These are phyloP conservation scores for Tetrapisispora arboricola DNA, from an alignment of 805 yeast species.

Conservation along the genomic window DNA sequence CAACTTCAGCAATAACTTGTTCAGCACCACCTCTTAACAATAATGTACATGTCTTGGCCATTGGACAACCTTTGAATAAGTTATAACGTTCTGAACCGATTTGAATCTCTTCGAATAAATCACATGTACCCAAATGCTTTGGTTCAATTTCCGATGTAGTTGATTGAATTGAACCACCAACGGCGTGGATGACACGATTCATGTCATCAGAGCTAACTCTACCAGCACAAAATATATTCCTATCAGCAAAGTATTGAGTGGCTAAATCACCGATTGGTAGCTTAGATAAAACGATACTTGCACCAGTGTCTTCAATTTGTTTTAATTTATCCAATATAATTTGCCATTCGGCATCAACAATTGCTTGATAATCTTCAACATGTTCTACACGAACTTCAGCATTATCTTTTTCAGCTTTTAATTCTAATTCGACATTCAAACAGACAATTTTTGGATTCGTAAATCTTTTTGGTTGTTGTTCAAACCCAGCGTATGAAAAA, in stretches of 20 bases:
- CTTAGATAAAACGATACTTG: constrained; percentile 84
- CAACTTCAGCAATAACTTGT: constrained; percentile 96
- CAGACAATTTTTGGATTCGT: constrained; percentile 69
- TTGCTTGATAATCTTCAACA: constrained; percentile 87
- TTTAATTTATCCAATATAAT: constrained; percentile 80
- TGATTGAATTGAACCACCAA: constrained; percentile 83
- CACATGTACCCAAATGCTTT: constrained; percentile 78
- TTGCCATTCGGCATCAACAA: constrained; percentile 99
- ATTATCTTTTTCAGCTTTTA: constrained; percentile 96
- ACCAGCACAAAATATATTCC: constrained; percentile 95
- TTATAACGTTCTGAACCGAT: constrained; percentile 94
- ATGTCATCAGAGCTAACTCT: constrained; percentile 82
- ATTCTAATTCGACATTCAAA: constrained; percentile 86
- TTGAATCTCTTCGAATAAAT: constrained; percentile 80
- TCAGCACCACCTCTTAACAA: constrained; percentile 96
- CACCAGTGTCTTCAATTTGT: constrained; percentile 75
- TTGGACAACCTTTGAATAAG: constrained; percentile 84
- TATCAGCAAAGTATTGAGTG: constrained; percentile 96
- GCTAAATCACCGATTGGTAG: constrained; percentile 97
- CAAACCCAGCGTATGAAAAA: constrained; percentile 96
- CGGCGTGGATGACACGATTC: constrained; percentile 87
- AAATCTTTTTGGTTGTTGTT: constrained; percentile 91
- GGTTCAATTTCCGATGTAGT: constrained; percentile 60
- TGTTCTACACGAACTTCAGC: constrained; percentile 96
- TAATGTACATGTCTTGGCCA: constrained; percentile 87